Percentiles rank a stretch among this genome's conserved stretches.
Conservation (phyloP, 306 rosid species). For the Pyrus pyrifolia region DNA sequence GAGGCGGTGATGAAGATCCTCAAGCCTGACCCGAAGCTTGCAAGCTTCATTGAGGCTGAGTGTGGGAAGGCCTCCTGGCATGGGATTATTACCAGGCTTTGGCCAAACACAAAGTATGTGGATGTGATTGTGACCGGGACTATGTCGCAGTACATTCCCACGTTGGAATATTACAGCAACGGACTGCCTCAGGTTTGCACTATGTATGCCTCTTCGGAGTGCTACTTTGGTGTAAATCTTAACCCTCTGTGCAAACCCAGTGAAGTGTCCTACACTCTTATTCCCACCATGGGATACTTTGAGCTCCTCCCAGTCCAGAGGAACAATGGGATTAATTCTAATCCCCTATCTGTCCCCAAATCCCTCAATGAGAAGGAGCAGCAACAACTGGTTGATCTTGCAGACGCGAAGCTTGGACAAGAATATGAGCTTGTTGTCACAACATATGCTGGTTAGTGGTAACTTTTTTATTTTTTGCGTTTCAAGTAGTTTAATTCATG, state of each 20-base stretch:
- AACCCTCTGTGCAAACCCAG: slow-evolving; percentile 68
- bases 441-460: slow-evolving; percentile 62
- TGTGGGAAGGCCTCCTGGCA: slow-evolving; percentile 57
- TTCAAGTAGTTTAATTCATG: not conserved
- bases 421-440: slow-evolving; percentile 92
- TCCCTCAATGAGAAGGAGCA: slow-evolving; percentile 42
- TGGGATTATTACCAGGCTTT: slow-evolving; percentile 70
- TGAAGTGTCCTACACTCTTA: slow-evolving; percentile 74
- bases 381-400: slow-evolving; percentile 54
- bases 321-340: slow-evolving; percentile 26
- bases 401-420: slow-evolving; percentile 72
- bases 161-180: slow-evolving; percentile 68
- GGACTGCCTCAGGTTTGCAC: slow-evolving; percentile 83
- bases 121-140: slow-evolving; percentile 95
- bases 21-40: slow-evolving; percentile 46
- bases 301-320: slow-evolving; percentile 63
- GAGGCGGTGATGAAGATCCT: slow-evolving; percentile 52
- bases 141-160: slow-evolving; percentile 89
- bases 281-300: slow-evolving; percentile 79
- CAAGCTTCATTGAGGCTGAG: slow-evolving; percentile 45
- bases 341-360: slow-evolving; percentile 18
- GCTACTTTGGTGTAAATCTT: slow-evolving; percentile 81
- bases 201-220: slow-evolving; percentile 88
- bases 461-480: not conserved
- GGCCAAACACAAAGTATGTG: slow-evolving; percentile 89